Evolutionary conservation across 2,329 filamentous ascomycete genomes (phyloP).

Genomic region (Mycosphaerella sp.): DNA sequence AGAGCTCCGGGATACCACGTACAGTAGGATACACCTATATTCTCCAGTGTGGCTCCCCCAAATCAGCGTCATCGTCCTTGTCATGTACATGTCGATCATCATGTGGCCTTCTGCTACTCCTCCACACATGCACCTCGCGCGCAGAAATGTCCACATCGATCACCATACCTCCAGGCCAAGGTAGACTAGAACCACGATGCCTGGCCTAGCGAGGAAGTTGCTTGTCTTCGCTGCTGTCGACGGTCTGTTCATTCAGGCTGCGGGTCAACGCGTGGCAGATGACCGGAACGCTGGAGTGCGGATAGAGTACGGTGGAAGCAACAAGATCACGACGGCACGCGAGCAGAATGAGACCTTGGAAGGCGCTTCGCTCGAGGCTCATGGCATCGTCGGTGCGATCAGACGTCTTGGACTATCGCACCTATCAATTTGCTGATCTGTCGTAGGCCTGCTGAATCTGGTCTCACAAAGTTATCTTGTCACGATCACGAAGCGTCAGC

Average conservation of each 20-base stretch:
- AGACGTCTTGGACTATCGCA: background rate
- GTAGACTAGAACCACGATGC: slow-evolving; percentile 49
- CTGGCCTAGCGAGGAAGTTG: slow-evolving; percentile 70
- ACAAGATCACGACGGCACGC: slow-evolving; percentile 45
- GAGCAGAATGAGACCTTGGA: slow-evolving; percentile 35
- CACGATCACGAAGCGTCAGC: slow-evolving; percentile 76
- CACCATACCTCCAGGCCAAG: no score
- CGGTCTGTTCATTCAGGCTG: slow-evolving; percentile 72
- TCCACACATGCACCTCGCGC: background rate
- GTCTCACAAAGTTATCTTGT: slow-evolving; percentile 78
- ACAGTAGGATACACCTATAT: no score
- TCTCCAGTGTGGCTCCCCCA: no score
- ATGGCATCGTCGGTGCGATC: slow-evolving; percentile 52
- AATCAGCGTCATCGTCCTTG: background rate
- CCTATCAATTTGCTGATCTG: slow-evolving; percentile 7
- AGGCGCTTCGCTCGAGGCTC: slow-evolving; percentile 39
- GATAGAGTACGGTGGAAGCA: slow-evolving; percentile 39
- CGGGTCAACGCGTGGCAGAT: slow-evolving; percentile 46
- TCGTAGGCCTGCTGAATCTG: slow-evolving; percentile 72
- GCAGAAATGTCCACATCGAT: background rate
- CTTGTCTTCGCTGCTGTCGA: slow-evolving; percentile 70
- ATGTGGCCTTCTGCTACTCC: background rate
- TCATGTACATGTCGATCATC: background rate
- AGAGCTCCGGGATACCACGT: no score
- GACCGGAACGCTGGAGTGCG: slow-evolving; percentile 8